These are phyloP conservation scores for Synchytrium microbalum DNA, from an alignment of 371 early-diverging fungal genomes.

Conservation along the genomic window DNA sequence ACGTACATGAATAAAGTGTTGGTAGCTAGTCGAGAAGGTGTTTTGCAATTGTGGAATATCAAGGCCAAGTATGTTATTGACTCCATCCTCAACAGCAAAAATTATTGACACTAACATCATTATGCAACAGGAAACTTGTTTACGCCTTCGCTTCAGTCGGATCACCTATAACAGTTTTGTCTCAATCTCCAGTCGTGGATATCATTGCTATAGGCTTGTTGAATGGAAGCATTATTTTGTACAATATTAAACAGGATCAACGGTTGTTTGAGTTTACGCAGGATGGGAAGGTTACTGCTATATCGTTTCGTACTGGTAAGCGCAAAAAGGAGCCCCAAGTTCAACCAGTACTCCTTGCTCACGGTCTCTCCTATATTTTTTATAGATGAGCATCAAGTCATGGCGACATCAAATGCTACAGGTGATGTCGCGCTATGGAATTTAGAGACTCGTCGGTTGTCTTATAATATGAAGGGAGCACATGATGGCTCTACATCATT, in stretches of 20 bases:
- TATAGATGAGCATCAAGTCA: conserved; percentile 65
- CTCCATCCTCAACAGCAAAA: neutral
- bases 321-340: neutral
- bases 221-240: conserved; percentile 75
- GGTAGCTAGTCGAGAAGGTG: conserved; percentile 74
- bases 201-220: conserved; percentile 83
- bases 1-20: conserved; percentile 95
- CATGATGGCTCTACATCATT: conserved; percentile 72
- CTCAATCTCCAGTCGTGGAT: conserved; percentile 86
- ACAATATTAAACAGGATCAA: conserved; percentile 72
- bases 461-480: conserved; percentile 65
- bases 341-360: neutral
- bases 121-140: conserved; percentile 53
- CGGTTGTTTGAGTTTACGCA: conserved; percentile 69
- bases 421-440: conserved; percentile 94
- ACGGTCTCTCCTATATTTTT: neutral
- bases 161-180: conserved; percentile 66
- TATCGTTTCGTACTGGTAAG: conserved; percentile 78
- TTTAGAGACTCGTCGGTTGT: conserved; percentile 61
- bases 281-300: conserved; percentile 76
- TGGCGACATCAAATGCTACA: conserved; percentile 79
- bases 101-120: neutral
- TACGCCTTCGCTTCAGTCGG: conserved; percentile 70
- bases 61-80: conserved; percentile 39
- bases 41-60: conserved; percentile 90